phyloP scores from a whole-genome alignment of 768 basidiomycete species.

The Rubroboletus satanas region DNA sequence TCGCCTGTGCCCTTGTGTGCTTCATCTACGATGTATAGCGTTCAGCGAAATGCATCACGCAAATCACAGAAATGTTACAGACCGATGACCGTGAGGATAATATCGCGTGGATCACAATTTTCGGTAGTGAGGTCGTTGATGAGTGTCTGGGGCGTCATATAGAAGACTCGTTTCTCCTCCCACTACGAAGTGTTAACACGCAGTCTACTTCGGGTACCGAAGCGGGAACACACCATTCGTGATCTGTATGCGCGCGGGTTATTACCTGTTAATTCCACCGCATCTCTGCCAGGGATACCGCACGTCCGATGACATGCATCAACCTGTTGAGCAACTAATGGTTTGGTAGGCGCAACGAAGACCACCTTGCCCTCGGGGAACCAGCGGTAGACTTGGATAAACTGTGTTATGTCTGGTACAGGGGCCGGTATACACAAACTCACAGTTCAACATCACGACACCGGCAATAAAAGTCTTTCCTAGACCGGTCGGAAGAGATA shows the following conservation, averaged over 20 bases:
- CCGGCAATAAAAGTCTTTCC: conserved; percentile 99
- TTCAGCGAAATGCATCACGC: conserved; percentile 1
- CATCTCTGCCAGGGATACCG: conserved; percentile 86
- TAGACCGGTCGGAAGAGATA: conserved; percentile 91
- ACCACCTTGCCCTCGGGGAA: conserved; percentile 89
- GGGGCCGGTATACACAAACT: conserved; percentile 15
- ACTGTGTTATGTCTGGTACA: conserved; percentile 1
- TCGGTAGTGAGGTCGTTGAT: conserved; percentile 77
- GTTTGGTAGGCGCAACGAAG: conserved; percentile 95
- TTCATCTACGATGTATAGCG: conserved; percentile 58
- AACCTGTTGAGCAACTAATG: conserved; percentile 92
- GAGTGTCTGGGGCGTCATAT: conserved; percentile 95
- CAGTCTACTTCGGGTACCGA: not conserved
- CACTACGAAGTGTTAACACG: conserved; percentile 45
- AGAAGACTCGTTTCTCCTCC: conserved; percentile 82
- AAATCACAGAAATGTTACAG: conserved; percentile 15
- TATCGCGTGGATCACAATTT: conserved; percentile 71
- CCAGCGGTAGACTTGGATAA: conserved; percentile 77
- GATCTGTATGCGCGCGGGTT: conserved; percentile 51
- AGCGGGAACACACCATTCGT: conserved; percentile 48
- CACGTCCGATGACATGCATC: conserved; percentile 90
- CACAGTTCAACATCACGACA: conserved; percentile 93
- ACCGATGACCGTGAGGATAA: conserved; percentile 89
- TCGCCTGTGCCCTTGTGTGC: conserved; percentile 93
- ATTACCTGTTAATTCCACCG: conserved; percentile 83